Percentiles rank a stretch among this genome's conserved stretches.
These are phyloP conservation scores for Plasmodium sp. DNA, from an alignment of 169 alveolate species.

Conservation along the genomic window DNA sequence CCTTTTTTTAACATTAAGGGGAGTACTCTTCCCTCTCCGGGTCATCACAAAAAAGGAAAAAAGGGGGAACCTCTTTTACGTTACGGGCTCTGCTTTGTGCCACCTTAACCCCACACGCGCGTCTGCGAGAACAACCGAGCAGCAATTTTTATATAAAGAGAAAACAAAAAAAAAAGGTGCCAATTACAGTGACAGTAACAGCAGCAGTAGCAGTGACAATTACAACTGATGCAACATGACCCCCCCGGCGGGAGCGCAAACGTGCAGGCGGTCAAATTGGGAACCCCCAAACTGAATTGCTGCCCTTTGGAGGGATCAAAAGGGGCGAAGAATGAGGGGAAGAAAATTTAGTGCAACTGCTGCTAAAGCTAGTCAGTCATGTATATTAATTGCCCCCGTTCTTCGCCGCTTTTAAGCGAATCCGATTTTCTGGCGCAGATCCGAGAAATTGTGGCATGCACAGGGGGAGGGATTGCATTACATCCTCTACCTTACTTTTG, in stretches of 20 bases:
- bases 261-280: not conserved
- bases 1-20: too few relatives aligned
- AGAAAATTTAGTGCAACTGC: not conserved
- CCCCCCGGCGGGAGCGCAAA: not conserved
- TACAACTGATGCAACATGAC: not conserved
- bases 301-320: not conserved
- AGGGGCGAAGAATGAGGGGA: not conserved
- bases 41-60: not conserved
- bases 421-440: not conserved
- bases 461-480: not conserved
- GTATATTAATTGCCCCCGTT: not conserved
- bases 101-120: not conserved
- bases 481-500: not conserved
- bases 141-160: not conserved
- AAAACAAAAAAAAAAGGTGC: not conserved
- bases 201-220: not conserved
- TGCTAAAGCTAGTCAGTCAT: not conserved
- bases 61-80: not conserved
- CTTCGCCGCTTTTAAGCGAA: not conserved
- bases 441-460: not conserved
- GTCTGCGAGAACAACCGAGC: not conserved
- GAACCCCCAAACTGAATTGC: not conserved
- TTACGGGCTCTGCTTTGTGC: not conserved
- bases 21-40: not conserved
- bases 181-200: not conserved